Conservation (phyloP, 2,329 filamentous ascomycete species). For the Chrysoporthe puriensis region DNA sequence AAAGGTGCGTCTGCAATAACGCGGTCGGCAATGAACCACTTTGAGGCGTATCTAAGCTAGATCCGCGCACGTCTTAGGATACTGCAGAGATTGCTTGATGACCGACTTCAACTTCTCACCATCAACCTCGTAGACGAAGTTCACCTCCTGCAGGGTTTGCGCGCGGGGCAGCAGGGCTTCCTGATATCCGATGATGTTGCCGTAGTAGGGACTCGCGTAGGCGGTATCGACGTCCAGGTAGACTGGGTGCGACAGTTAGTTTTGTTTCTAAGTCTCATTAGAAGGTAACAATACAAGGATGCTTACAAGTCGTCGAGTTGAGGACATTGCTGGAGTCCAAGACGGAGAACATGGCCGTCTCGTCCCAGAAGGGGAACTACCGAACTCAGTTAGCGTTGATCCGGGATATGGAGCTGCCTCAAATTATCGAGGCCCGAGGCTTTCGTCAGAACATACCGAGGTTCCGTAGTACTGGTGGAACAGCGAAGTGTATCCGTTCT, state of each 20-base stretch:
- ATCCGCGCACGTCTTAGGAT: constrained; percentile 48
- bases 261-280: background rate
- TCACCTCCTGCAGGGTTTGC: constrained; percentile 31
- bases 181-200: constrained; percentile 33
- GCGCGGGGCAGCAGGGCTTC: constrained; percentile 25
- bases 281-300: background rate
- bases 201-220: constrained; percentile 30
- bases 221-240: constrained; percentile 33
- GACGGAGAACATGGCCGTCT: constrained; percentile 31
- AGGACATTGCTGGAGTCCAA: constrained; percentile 30
- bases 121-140: constrained; percentile 31
- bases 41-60: constrained; percentile 3
- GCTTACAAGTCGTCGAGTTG: constrained; percentile 33
- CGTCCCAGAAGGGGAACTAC: constrained; percentile 34
- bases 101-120: constrained; percentile 43
- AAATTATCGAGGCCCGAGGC: too few relatives aligned
- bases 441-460: constrained; percentile 1
- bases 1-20: too few relatives aligned
- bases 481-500: constrained; percentile 31
- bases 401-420: too few relatives aligned
- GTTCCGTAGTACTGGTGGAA: constrained; percentile 25
- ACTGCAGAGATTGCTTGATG: constrained; percentile 37
- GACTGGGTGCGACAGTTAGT: constrained; percentile 20
- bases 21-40: background rate
- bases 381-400: background rate